These are phyloP conservation scores for Calocera cornea DNA, from an alignment of 768 basidiomycete genomes.

Conservation along the genomic window DNA sequence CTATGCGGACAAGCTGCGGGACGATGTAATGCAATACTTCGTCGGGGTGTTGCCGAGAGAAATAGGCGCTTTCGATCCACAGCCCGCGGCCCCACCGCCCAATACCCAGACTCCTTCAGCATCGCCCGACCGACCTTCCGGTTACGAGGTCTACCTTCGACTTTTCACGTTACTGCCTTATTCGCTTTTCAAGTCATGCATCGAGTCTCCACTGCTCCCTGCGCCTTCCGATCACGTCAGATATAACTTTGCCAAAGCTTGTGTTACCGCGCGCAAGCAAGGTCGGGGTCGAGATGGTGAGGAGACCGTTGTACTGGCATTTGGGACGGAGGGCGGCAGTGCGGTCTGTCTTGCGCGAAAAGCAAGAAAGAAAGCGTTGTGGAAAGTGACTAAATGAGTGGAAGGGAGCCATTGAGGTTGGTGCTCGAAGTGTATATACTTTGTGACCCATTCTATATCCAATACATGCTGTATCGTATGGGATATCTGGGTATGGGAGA, in stretches of 20 bases:
- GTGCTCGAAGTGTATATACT: too few relatives aligned
- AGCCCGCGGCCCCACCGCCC: not conserved
- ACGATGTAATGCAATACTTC: slow-evolving; percentile 68
- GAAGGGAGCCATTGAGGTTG: too few relatives aligned
- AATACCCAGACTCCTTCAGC: not conserved
- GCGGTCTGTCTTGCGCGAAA: slow-evolving; percentile 82
- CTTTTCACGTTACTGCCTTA: slow-evolving; percentile 73
- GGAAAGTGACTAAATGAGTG: slow-evolving; percentile 29
- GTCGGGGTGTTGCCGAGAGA: slow-evolving; percentile 57
- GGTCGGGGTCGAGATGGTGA: slow-evolving; percentile 56
- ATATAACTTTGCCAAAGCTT: slow-evolving; percentile 86
- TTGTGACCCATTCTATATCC: too few relatives aligned
- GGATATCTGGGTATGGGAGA: slow-evolving; percentile 19
- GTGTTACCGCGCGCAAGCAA: slow-evolving; percentile 68
- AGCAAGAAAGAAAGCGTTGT: slow-evolving; percentile 46
- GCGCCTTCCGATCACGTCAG: slow-evolving; percentile 57
- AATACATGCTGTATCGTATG: slow-evolving; percentile 18
- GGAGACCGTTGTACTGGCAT: slow-evolving; percentile 84
- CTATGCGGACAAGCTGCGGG: slow-evolving; percentile 60
- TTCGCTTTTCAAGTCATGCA: slow-evolving; percentile 32
- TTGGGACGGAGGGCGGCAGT: slow-evolving; percentile 55
- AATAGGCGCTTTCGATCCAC: slow-evolving; percentile 18
- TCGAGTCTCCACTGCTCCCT: slow-evolving; percentile 18
- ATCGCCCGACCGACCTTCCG: slow-evolving; percentile 25
- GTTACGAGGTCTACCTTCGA: slow-evolving; percentile 49